Base-by-base conservation (phyloP, 2,329 filamentous ascomycete species). In the Colletotrichum trifolii region DNA sequence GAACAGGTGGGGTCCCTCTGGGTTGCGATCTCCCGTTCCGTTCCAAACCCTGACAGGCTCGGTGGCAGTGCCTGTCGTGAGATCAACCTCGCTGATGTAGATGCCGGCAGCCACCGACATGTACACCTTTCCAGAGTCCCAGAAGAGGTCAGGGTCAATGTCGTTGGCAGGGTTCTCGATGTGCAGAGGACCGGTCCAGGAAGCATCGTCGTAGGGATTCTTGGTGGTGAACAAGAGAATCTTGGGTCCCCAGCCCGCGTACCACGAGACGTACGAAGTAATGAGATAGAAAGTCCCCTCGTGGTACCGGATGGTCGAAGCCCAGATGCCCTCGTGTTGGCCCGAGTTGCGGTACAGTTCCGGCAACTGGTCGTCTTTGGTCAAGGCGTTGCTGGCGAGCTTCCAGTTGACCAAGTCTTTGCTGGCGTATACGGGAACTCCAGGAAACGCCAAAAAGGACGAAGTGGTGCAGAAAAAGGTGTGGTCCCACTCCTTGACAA, bases 1-100 rank as follows among this genome's bases (percentile, higher is more conserved):
- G 69, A 83, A 84, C 17, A 88, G 78, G 50, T 87, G 85, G 0
- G 86, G 85, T 0, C 85, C 86, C 63, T 83, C 82, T 0, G 82
- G 70, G 71, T 80, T 69, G 67, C 77, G 57, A 54, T 72, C 78
- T 1, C 79, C 79, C 1, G 77, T 81, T 3, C 83, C 84, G 34
- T 81, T 81, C 73, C 83, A 82, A 38, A 84, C 60, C 15, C 66
- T 70, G 11, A 73, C 62, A 3, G 74, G 71, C 13, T 74, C 69
- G 38, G 73, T 71, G 10, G 77, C 57, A 33, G 72, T 71, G 36
- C 78, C 78, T 0, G 78, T 79, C 15, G 67, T 67, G 8, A 80
- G 70, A 60, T 81, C 63, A 4, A 81, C 67, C 50, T 74, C 69
- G 34, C 70, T 67, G 6, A 78, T 67, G 9, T 71, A 60, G 34